These are phyloP conservation scores for Saccharum officinarum DNA, from an alignment of 176 grass and related monocot genomes.

Conservation along the genomic window DNA sequence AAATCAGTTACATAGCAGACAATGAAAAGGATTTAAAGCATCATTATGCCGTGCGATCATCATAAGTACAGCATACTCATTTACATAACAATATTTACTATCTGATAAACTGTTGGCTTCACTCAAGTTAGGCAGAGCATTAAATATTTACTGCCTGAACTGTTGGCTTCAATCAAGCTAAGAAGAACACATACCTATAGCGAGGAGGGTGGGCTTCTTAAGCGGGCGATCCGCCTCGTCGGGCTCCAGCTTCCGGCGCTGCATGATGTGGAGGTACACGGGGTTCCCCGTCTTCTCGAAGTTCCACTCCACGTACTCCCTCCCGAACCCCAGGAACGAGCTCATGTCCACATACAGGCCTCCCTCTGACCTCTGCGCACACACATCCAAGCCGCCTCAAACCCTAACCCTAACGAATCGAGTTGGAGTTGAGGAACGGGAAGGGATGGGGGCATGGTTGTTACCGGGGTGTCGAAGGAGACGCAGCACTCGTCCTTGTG, in stretches of 20 bases:
- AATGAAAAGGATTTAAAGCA: neutral
- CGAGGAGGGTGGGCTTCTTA: constrained; percentile 93
- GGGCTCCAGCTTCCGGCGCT: constrained; percentile 54
- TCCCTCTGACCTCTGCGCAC: constrained; percentile 72
- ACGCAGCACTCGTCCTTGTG: constrained; percentile 98
- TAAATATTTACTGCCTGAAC: neutral
- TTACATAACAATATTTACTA: neutral
- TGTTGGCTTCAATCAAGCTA: neutral
- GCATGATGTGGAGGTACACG: constrained; percentile 92
- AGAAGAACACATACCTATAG: constrained; percentile 61
- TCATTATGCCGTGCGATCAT: neutral
- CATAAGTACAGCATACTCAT: neutral
- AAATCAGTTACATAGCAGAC: neutral
- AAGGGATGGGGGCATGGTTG: neutral
- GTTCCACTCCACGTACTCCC: constrained; percentile 79
- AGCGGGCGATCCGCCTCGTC: constrained; percentile 84
- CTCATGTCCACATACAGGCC: constrained; percentile 81
- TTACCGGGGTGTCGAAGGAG: constrained; percentile 93
- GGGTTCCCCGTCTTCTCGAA: constrained; percentile 79
- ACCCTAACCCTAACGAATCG: constrained; percentile 29
- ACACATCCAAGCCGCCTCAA: neutral
- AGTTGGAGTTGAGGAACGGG: neutral
- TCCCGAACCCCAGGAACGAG: constrained; percentile 92
- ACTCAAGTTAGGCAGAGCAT: neutral
- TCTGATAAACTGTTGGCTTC: neutral